Percentiles rank a stretch among this genome's conserved stretches.
phyloP scores from a whole-genome alignment of 2,329 filamentous ascomycete species.

The Colletotrichum sp. region DNA sequence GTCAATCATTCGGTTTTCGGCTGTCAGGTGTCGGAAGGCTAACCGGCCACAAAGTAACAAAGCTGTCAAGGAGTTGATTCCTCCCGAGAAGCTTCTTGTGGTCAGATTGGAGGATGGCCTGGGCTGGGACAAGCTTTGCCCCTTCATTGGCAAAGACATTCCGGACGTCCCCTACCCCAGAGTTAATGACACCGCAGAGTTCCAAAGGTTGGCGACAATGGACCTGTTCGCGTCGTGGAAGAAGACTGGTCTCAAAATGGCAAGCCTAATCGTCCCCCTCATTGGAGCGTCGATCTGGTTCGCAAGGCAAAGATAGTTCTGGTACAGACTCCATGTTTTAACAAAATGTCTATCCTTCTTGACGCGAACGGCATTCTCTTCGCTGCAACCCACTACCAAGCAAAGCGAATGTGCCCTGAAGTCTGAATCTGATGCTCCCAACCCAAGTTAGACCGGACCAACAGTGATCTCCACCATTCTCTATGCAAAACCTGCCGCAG shows the following conservation, averaged over 20 bases:
- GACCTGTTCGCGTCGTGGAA: neutral
- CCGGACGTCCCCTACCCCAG: slow-evolving; percentile 32
- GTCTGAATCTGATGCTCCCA: neutral
- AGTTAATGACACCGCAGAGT: slow-evolving; percentile 32
- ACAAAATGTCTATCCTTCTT: neutral
- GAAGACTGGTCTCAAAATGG: neutral
- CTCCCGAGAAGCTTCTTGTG: slow-evolving; percentile 31
- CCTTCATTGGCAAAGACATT: slow-evolving; percentile 32
- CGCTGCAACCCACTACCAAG: neutral
- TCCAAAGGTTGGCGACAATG: slow-evolving; percentile 24
- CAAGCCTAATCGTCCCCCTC: neutral
- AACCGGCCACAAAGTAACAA: slow-evolving; percentile 23
- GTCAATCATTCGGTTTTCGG: neutral
- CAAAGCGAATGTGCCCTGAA: neutral
- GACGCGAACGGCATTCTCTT: neutral
- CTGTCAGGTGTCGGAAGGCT: neutral
- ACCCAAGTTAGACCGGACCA: neutral
- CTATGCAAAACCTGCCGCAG: neutral
- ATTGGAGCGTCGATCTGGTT: neutral
- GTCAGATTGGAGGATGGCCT: slow-evolving; percentile 37
- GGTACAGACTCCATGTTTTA: neutral
- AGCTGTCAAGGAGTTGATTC: slow-evolving; percentile 28
- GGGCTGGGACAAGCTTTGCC: slow-evolving; percentile 39
- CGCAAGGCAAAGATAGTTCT: neutral
- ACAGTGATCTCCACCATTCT: neutral